Evolutionary conservation across 331 rosid genomes (phyloP).

Genomic region (Malus hybrid): DNA sequence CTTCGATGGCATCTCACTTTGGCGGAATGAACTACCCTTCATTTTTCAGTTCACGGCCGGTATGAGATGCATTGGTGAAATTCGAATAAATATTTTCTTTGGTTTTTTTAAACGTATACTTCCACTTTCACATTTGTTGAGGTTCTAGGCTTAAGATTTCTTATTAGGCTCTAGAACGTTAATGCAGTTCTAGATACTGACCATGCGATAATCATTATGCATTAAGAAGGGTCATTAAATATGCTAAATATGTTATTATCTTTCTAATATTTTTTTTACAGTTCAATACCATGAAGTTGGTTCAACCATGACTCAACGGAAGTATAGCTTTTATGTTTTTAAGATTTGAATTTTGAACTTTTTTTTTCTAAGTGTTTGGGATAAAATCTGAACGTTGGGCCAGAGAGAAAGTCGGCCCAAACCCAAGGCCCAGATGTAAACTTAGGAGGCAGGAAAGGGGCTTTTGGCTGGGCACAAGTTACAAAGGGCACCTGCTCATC

Average conservation of each 20-base stretch:
- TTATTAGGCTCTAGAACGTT: background rate
- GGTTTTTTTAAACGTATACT: background rate
- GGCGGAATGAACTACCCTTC: slow-evolving; percentile 99
- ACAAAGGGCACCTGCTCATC: no score
- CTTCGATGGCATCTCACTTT: slow-evolving; percentile 96
- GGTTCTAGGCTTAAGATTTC: background rate
- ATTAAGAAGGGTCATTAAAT: background rate
- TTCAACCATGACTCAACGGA: background rate
- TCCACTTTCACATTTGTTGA: background rate
- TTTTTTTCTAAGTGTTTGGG: background rate
- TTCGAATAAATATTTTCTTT: background rate
- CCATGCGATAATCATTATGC: background rate
- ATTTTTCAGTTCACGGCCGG: slow-evolving; percentile 89
- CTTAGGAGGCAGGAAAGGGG: no score
- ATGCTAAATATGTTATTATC: background rate
- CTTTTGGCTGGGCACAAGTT: no score
- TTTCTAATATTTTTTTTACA: background rate
- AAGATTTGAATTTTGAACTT: background rate
- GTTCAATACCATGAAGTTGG: background rate
- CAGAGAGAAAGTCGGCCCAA: no score
- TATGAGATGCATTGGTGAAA: slow-evolving; percentile 19
- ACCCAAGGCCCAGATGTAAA: no score
- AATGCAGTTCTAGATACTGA: background rate
- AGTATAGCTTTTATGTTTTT: background rate
- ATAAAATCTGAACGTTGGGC: no score